These are phyloP conservation scores for Saccharomycopsis guyanensis DNA, from an alignment of 805 yeast species.

Conservation along the genomic window DNA sequence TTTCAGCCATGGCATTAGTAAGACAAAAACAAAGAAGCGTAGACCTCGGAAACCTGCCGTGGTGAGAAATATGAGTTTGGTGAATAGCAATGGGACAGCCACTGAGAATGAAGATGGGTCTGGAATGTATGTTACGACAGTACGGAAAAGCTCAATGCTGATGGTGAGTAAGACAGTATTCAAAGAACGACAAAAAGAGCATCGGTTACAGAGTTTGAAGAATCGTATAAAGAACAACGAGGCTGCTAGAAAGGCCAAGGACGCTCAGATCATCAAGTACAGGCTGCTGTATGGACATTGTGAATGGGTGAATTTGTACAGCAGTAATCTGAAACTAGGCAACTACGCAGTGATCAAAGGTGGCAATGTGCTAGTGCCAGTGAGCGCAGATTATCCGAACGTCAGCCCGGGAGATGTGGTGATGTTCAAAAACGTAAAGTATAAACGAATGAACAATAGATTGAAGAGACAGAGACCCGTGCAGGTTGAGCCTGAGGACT, in stretches of 20 bases:
- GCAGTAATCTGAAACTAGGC: slow-evolving; percentile 22
- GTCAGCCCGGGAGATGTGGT: slow-evolving; percentile 22
- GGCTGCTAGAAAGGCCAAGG: slow-evolving; percentile 21
- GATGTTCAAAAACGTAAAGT: slow-evolving; percentile 30
- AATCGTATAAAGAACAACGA: not conserved
- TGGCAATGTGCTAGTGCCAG: slow-evolving; percentile 36
- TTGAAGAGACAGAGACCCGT: slow-evolving; percentile 23
- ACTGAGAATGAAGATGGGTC: no score
- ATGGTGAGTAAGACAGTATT: slow-evolving; percentile 33
- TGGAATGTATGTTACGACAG: not conserved
- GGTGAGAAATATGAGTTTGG: no score
- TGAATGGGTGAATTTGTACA: slow-evolving; percentile 38
- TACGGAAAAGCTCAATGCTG: slow-evolving; percentile 29
- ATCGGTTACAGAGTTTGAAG: slow-evolving; percentile 19
- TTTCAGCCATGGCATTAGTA: no score
- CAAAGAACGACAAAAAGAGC: slow-evolving; percentile 28
- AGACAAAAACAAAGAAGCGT: no score
- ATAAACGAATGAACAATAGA: slow-evolving; percentile 27
- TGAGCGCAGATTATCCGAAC: slow-evolving; percentile 25
- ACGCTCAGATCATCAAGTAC: slow-evolving; percentile 26
- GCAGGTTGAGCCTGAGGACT: slow-evolving; percentile 9
- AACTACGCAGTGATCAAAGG: slow-evolving; percentile 34
- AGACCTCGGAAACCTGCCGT: no score
- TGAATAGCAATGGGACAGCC: no score
- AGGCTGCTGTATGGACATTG: slow-evolving; percentile 34